phyloP scores from a whole-genome alignment of 176 grass and related monocot genomes.

The Oryza brachyantha region DNA sequence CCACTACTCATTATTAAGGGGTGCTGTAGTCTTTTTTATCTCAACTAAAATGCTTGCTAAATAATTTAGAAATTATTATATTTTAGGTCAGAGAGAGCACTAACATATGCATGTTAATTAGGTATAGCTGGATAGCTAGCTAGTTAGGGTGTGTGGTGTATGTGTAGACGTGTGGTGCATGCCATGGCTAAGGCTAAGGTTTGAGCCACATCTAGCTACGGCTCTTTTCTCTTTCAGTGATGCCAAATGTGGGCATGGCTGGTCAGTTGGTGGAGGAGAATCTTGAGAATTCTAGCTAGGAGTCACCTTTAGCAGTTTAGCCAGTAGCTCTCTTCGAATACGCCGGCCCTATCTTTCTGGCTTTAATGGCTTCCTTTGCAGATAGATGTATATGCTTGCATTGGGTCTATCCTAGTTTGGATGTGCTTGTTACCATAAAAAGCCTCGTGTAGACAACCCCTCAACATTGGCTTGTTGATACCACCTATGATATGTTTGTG shows the following conservation, averaged over 20 bases:
- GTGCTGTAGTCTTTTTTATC: no score
- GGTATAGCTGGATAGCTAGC: neutral
- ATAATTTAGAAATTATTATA: no score
- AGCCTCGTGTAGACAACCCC: neutral
- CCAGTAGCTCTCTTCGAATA: neutral
- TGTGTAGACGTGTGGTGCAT: neutral
- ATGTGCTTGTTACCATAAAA: neutral
- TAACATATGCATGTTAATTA: neutral
- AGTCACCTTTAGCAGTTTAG: neutral
- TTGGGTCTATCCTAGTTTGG: neutral
- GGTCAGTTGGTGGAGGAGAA: slow-evolving; percentile 1
- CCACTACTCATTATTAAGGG: no score
- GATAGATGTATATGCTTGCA: neutral
- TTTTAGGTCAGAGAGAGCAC: no score
- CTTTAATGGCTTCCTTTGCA: neutral
- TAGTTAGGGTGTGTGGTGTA: neutral
- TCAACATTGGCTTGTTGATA: no score
- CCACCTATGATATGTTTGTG: neutral
- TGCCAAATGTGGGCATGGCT: neutral
- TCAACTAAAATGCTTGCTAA: no score
- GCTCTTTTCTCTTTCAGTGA: neutral
- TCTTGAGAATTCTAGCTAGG: neutral
- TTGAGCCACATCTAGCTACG: neutral
- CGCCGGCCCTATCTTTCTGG: neutral
- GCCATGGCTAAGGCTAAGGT: neutral